These are phyloP conservation scores for Rhodocollybia butyracea DNA, from an alignment of 768 basidiomycete genomes.

Conservation along the genomic window DNA sequence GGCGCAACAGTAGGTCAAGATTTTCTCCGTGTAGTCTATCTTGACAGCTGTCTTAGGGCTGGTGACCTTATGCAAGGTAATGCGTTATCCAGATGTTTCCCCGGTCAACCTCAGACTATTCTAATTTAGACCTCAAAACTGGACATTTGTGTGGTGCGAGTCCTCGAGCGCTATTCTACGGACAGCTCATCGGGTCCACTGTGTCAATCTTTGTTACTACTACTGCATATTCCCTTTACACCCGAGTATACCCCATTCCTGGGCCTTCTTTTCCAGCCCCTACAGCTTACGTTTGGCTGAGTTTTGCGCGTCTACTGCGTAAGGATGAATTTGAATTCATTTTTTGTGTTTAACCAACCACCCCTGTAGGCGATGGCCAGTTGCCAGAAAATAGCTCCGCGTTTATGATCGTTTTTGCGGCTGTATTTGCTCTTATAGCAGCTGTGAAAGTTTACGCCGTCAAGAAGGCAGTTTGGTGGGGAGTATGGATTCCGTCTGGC, in stretches of 20 bases:
- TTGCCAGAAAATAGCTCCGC: conserved; percentile 69
- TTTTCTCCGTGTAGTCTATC: neutral
- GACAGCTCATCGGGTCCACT: conserved; percentile 87
- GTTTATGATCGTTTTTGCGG: conserved; percentile 81
- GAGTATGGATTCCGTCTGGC: conserved; percentile 87
- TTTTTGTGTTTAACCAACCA: conserved; percentile 22
- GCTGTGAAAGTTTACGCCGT: conserved; percentile 61
- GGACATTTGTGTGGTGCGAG: conserved; percentile 91
- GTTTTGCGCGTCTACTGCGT: conserved; percentile 74
- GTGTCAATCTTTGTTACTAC: conserved; percentile 88
- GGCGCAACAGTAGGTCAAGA: conserved; percentile 71
- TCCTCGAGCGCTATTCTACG: conserved; percentile 91
- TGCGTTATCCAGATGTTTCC: too few species aligned
- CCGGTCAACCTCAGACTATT: too few species aligned
- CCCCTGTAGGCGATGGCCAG: conserved; percentile 82
- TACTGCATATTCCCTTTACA: conserved; percentile 85
- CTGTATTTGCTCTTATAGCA: conserved; percentile 67
- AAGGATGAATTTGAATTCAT: conserved; percentile 30
- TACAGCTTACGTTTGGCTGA: conserved; percentile 91
- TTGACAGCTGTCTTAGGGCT: conserved; percentile 47
- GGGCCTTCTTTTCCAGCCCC: conserved; percentile 96
- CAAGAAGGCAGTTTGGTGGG: conserved; percentile 45
- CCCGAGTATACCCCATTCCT: conserved; percentile 82
- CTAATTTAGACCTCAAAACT: conserved; percentile 97
- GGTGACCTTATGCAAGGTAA: conserved; percentile 99